phyloP scores from a whole-genome alignment of 148 eudicot genomes.

The Camellia sinensis region DNA sequence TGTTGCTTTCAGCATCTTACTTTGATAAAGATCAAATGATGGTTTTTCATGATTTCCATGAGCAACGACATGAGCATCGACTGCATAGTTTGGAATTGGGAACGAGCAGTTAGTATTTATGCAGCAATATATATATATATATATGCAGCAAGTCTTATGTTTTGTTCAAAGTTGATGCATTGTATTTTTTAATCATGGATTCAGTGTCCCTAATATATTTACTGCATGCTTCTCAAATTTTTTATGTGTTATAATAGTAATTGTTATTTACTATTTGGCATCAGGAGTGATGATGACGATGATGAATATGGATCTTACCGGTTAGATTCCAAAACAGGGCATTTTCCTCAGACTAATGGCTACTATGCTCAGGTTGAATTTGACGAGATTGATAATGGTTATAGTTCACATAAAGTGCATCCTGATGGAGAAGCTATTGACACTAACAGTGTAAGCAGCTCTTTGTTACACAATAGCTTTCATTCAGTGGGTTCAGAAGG shows the following conservation, averaged over 20 bases:
- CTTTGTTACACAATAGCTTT: constrained; percentile 43
- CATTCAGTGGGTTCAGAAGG: constrained; percentile 42
- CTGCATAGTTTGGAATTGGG: background rate
- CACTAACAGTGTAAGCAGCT: constrained; percentile 39
- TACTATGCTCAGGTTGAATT: constrained; percentile 41
- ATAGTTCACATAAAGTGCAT: constrained; percentile 44
- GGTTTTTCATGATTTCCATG: background rate
- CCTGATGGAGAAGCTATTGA: constrained; percentile 54
- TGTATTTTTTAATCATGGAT: background rate
- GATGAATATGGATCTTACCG: constrained; percentile 54
- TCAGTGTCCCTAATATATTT: background rate
- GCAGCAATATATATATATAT: background rate
- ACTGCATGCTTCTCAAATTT: background rate
- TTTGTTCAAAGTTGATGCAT: background rate
- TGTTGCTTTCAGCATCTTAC: constrained; percentile 1
- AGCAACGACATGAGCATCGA: background rate
- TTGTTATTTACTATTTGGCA: constrained; percentile 22
- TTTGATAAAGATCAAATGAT: background rate
- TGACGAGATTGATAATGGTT: constrained; percentile 42
- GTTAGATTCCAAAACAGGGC: constrained; percentile 34
- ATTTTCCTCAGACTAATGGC: constrained; percentile 45
- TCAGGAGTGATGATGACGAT: constrained; percentile 68
- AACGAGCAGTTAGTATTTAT: background rate
- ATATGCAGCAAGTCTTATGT: background rate
- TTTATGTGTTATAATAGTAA: background rate